Conservation (phyloP, 2,329 filamentous ascomycete genomes). For the Penicillium brasilianum region DNA sequence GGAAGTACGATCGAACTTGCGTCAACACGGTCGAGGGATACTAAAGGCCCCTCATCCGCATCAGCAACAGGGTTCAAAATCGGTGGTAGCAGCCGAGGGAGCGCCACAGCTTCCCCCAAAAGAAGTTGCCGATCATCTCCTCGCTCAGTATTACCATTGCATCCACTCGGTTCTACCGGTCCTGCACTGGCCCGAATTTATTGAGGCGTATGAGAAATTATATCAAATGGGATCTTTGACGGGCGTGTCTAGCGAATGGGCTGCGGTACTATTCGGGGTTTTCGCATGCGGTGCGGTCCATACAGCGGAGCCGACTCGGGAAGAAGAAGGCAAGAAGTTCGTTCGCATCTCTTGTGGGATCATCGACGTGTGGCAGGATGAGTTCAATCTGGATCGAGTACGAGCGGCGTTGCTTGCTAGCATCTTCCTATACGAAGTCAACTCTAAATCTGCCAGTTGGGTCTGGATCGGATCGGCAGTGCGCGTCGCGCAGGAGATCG, state of each 20-base stretch:
- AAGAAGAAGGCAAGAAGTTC: conserved; percentile 66
- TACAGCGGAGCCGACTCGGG: conserved; percentile 61
- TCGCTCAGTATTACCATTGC: conserved; percentile 76
- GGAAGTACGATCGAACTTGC: conserved; percentile 73
- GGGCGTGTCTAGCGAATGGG: conserved; percentile 70
- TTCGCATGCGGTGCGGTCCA: conserved; percentile 83
- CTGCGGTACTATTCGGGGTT: conserved; percentile 80
- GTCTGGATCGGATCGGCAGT: conserved; percentile 83
- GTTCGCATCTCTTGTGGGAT: conserved; percentile 72
- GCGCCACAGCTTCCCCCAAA: conserved; percentile 73
- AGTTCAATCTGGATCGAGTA: conserved; percentile 75
- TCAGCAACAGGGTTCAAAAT: conserved; percentile 58
- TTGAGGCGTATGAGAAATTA: conserved; percentile 74
- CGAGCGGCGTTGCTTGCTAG: conserved; percentile 74
- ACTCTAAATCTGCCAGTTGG: conserved; percentile 83
- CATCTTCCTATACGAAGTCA: conserved; percentile 83
- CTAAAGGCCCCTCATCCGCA: conserved; percentile 77
- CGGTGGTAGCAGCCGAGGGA: conserved; percentile 58
- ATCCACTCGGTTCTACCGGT: conserved; percentile 83
- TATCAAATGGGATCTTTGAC: conserved; percentile 69
- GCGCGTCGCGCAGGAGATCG: conserved; percentile 80
- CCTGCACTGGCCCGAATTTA: conserved; percentile 85
- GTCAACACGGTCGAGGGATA: conserved; percentile 75
- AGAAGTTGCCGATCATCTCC: conserved; percentile 70
- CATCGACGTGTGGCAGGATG: conserved; percentile 81